Evolutionary conservation across 345 rosid genomes (phyloP).

Genomic region (Populus nigra): DNA sequence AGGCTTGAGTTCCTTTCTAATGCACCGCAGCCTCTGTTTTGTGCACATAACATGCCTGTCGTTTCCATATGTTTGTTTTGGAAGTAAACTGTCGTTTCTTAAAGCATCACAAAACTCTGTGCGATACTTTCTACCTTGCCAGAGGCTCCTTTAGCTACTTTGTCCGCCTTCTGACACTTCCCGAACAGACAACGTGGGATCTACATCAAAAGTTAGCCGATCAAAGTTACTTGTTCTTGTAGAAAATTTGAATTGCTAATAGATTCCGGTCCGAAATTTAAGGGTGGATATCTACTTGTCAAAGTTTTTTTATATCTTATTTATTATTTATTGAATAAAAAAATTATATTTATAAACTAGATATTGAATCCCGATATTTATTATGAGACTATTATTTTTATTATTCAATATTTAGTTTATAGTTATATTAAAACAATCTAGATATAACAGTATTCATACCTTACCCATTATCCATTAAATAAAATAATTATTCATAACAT

Average conservation of each 20-base stretch:
- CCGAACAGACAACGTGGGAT: not conserved
- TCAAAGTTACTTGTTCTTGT: not conserved
- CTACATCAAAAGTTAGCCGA: not conserved
- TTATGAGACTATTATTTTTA: no score
- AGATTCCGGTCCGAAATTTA: not conserved
- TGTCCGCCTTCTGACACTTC: constrained; percentile 7
- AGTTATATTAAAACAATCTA: no score
- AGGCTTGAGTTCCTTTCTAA: not conserved
- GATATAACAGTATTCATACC: no score
- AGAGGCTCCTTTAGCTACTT: not conserved
- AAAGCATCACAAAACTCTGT: not conserved
- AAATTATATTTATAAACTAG: no score
- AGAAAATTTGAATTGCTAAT: not conserved
- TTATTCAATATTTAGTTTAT: no score
- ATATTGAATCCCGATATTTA: no score
- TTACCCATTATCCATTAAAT: no score
- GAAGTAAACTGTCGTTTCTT: not conserved
- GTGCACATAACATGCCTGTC: not conserved
- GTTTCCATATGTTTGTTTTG: not conserved
- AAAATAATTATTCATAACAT: no score
- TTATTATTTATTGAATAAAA: no score
- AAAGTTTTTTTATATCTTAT: no score
- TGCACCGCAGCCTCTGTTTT: not conserved
- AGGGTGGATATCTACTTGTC: no score
- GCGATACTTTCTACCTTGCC: not conserved